Percentiles rank a stretch among this genome's conserved stretches.
Conservation (phyloP, 305 asterid species). For the Fraxinus albicans region DNA sequence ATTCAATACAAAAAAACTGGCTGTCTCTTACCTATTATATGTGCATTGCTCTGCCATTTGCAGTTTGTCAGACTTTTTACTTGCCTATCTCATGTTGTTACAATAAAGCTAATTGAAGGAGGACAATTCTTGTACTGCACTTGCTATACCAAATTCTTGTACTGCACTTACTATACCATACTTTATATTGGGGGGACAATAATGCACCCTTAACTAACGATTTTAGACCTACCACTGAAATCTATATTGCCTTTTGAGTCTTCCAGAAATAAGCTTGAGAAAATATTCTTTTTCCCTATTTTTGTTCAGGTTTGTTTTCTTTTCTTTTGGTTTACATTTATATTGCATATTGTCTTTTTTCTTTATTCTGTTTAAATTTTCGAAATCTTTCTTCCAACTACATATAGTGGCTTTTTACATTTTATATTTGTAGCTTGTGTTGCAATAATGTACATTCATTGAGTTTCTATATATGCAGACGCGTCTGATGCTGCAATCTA, state of each 20-base stretch:
- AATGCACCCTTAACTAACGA: not conserved
- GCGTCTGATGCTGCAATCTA: slow-evolving; percentile 33
- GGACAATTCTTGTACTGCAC: not conserved
- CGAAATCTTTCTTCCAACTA: not conserved
- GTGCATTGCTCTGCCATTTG: not conserved
- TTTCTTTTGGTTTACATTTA: not conserved
- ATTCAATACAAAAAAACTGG: not conserved
- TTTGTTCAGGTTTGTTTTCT: not conserved
- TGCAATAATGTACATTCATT: not conserved
- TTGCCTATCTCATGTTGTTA: not conserved
- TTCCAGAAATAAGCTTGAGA: not conserved
- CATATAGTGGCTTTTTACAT: not conserved
- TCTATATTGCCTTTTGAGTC: not conserved
- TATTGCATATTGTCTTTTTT: not conserved
- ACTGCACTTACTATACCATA: not conserved
- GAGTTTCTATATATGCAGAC: slow-evolving; percentile 34
- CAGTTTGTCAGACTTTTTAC: not conserved
- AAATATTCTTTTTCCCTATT: not conserved
- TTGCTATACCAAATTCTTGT: no score
- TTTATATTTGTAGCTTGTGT: not conserved
- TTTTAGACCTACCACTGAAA: not conserved
- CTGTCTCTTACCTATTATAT: not conserved
- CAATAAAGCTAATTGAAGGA: not conserved
- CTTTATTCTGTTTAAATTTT: not conserved
- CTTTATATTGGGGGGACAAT: not conserved